Evolutionary conservation across 352 stramenopile species (phyloP), one percentile per base, ranked within the genome.

Genomic region (Elongisporangium undulatum): DNA sequence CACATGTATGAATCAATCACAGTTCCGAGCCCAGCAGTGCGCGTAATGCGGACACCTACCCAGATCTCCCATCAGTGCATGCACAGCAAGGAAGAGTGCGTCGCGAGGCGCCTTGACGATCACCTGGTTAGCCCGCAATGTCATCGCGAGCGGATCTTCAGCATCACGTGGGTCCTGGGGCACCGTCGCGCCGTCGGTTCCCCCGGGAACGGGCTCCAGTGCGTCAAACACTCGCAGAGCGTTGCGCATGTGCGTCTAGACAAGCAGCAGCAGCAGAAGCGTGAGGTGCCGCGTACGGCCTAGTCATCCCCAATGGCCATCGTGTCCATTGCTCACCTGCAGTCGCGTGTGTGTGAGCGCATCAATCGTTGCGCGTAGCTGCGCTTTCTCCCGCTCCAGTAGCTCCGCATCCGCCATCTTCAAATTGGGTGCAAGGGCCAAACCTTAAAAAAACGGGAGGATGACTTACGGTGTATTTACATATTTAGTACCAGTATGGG

Each of bases 221-320:
- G 58, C 49, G 24, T 69, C 50, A 26, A 92, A 92, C 16, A 63
- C 61, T 13, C 69, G 66, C 15, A 95, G 53, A n/a, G 84, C 83
- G 49, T 67, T 55, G 21, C 81, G 56, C 84, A 95, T 95, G 69
- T 95, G 72, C 49, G 61, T 70, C 86, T 95, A 58, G 10, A 24
- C 20, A 29, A 26, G 23, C 23, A 26, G 23, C 23, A 2, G 23
- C 23, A 26, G 23, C n/a, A 48, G 17, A 53, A 1, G 24, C 34
- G 49, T 9, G 45, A 49, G 45, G 23, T 24, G 29, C 29, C 41
- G 51, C 20, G 9, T 15, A 39, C 17, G 4, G 48, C 15, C 17
- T 2, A 0, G 23, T 15, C 17, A 2, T 16, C 23, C 29, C 17
- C 3, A 17, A 39, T 48, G 4, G 6, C 1, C 24, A 54, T 41